phyloP scores from a whole-genome alignment of 306 rosid genomes.

The Ceratonia siliqua region DNA sequence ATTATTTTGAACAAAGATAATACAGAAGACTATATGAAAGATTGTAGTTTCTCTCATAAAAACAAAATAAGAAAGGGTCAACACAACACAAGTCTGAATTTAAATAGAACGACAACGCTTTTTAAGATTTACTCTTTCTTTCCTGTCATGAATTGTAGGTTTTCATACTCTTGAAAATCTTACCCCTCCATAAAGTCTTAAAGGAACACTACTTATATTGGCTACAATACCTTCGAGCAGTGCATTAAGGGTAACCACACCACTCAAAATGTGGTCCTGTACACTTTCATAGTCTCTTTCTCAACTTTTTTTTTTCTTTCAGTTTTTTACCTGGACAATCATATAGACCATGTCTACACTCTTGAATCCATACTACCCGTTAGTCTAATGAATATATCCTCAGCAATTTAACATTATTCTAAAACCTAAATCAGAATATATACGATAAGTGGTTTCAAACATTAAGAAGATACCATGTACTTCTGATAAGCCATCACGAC shows the following conservation, averaged over 20 bases:
- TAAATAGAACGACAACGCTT: not conserved
- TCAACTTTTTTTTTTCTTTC: not conserved
- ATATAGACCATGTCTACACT: not conserved
- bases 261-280: not conserved
- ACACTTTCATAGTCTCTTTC: not conserved
- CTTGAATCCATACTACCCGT: constrained; percentile 6
- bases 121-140: constrained; percentile 1
- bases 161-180: not conserved
- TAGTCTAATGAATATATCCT: constrained; percentile 9
- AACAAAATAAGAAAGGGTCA: not conserved
- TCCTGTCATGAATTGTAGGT: not conserved
- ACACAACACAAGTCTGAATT: not conserved
- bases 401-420: not conserved
- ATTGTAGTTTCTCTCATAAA: not conserved
- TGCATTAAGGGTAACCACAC: not conserved
- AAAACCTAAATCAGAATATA: constrained; percentile 24
- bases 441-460: constrained; percentile 14
- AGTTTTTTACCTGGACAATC: not conserved
- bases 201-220: not conserved
- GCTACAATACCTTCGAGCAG: not conserved
- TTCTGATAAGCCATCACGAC: constrained; percentile 77
- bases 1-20: constrained; percentile 22
- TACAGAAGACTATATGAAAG: not conserved
- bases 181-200: not conserved
- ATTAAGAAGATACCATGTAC: constrained; percentile 69